These are phyloP conservation scores for Trypanosoma brucei DNA, from an alignment of 208 protist genomes.

Conservation along the genomic window DNA sequence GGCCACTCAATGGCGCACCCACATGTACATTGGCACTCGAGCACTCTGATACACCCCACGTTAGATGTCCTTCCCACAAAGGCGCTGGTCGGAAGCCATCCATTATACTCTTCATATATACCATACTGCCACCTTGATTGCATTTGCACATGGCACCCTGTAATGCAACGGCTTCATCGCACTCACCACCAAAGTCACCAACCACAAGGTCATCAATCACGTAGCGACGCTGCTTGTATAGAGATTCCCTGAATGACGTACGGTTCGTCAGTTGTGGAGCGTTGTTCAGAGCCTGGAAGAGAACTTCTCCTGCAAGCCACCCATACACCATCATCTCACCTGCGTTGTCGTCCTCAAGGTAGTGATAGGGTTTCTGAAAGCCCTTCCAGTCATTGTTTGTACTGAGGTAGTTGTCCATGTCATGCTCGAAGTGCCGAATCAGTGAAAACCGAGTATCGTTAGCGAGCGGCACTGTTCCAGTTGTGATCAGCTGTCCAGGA, in stretches of 20 bases:
- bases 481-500: slow-evolving; percentile 19
- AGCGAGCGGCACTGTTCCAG: slow-evolving; percentile 22
- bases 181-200: slow-evolving; percentile 23
- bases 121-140: slow-evolving; percentile 16
- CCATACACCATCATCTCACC: slow-evolving; percentile 17
- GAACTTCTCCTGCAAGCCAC: slow-evolving; percentile 2
- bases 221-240: slow-evolving; percentile 25
- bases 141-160: slow-evolving; percentile 14
- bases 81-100: neutral
- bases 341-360: slow-evolving; percentile 13
- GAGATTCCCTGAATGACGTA: slow-evolving; percentile 8
- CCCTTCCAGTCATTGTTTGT: neutral
- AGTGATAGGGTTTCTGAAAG: slow-evolving; percentile 5
- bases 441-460: slow-evolving; percentile 11
- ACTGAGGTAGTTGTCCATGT: slow-evolving; percentile 20
- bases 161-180: neutral
- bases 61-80: neutral
- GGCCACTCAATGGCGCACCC: neutral
- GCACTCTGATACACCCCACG: slow-evolving; percentile 1
- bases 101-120: slow-evolving; percentile 12
- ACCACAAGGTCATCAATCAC: slow-evolving; percentile 21
- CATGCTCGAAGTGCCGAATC: slow-evolving; percentile 21
- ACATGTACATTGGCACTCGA: neutral
- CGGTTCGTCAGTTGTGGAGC: neutral
- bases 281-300: slow-evolving; percentile 2